Evolutionary conservation across 306 rosid species (phyloP).

Genomic region (Pachyrhizus erosus): DNA sequence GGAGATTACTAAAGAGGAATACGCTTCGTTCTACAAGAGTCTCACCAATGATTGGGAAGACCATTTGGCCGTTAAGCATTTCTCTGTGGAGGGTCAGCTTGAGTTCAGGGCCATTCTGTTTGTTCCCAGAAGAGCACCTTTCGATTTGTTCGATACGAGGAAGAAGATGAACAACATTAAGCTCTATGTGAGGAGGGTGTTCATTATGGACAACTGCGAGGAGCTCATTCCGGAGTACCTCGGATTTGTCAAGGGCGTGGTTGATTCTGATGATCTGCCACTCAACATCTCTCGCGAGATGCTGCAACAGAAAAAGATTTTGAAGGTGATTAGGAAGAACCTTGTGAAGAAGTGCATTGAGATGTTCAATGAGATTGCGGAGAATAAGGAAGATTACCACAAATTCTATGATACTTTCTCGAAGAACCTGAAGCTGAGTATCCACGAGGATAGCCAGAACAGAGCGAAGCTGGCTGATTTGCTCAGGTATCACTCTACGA

Average conservation of each 20-base stretch:
- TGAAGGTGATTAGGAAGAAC: constrained; percentile 73
- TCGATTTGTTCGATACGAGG: constrained; percentile 63
- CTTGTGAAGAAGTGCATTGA: constrained; percentile 73
- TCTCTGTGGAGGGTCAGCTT: constrained; percentile 72
- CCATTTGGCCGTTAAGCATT: constrained; percentile 70
- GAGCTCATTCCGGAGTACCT: constrained; percentile 74
- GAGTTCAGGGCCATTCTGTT: constrained; percentile 72
- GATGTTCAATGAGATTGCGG: constrained; percentile 71
- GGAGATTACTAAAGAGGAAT: constrained; percentile 65
- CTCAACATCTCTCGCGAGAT: constrained; percentile 70
- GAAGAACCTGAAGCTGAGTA: constrained; percentile 67
- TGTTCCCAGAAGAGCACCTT: constrained; percentile 68
- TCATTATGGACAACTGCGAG: constrained; percentile 74
- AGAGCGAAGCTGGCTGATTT: constrained; percentile 64
- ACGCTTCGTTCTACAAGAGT: constrained; percentile 71
- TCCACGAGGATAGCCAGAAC: constrained; percentile 71
- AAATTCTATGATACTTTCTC: constrained; percentile 70
- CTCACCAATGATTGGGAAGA: constrained; percentile 76
- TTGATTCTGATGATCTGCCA: constrained; percentile 71
- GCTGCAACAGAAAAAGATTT: constrained; percentile 69
- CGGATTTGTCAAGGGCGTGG: constrained; percentile 68
- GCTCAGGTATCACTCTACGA: constrained; percentile 65
- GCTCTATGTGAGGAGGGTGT: constrained; percentile 71
- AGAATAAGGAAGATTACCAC: constrained; percentile 63
- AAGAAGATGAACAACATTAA: constrained; percentile 73